phyloP scores from a whole-genome alignment of 192 early-diverging fungal genomes.

The Coemansia sp. region DNA sequence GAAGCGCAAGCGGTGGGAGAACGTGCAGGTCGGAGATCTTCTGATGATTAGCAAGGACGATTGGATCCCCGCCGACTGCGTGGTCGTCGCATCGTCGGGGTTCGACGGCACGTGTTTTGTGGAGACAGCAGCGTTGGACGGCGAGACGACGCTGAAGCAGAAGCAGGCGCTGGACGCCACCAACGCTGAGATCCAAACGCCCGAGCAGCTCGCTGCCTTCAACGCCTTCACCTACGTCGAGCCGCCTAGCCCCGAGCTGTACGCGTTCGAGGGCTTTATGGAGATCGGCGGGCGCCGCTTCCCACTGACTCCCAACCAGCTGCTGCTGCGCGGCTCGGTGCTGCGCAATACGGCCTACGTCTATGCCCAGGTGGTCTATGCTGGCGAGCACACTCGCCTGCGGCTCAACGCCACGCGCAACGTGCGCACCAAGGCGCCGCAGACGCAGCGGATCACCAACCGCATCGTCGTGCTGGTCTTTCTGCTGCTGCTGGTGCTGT shows the following conservation, averaged over 20 bases:
- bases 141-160: conserved; percentile 90
- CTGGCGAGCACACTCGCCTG: conserved; percentile 71
- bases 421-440: conserved; percentile 72
- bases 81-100: conserved; percentile 71
- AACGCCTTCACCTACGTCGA: conserved; percentile 65
- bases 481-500: conserved; percentile 60
- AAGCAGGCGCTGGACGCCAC: conserved; percentile 69
- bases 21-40: conserved; percentile 79
- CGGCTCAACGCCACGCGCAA: conserved; percentile 73
- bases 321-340: conserved; percentile 83
- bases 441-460: conserved; percentile 78
- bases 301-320: conserved; percentile 76
- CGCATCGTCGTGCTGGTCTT: conserved; percentile 75
- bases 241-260: conserved; percentile 76
- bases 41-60: conserved; percentile 76
- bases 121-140: conserved; percentile 86
- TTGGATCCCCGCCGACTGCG: conserved; percentile 80
- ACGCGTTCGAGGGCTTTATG: conserved; percentile 83
- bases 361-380: conserved; percentile 76
- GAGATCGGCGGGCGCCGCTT: conserved; percentile 60
- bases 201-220: conserved; percentile 53
- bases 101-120: conserved; percentile 81
- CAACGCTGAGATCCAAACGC: conserved; percentile 53
- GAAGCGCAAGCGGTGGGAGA: conserved; percentile 60
- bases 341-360: conserved; percentile 82